phyloP scores from a whole-genome alignment of 768 basidiomycete genomes.

The Tricholoma saponaceum region DNA sequence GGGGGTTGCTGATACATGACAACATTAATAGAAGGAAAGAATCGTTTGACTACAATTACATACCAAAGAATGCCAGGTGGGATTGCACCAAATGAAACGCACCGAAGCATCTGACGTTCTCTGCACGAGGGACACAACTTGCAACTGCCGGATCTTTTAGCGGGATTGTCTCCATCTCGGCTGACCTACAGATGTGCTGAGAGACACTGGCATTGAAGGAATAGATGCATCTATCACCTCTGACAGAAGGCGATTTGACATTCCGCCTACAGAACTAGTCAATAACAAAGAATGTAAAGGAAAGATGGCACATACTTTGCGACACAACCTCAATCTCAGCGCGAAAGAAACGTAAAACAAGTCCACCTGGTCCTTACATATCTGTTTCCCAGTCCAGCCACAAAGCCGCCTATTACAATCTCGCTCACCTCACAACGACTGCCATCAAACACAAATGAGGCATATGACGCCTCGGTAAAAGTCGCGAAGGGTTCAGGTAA shows the following conservation, averaged over 20 bases:
- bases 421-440: slow-evolving; percentile 51
- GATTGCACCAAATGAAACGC: background rate
- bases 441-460: slow-evolving; percentile 58
- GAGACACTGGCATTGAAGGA: background rate
- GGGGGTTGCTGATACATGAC: background rate
- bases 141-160: background rate
- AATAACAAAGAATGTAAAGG: background rate
- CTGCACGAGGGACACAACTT: slow-evolving; percentile 5
- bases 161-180: background rate
- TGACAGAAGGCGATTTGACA: background rate
- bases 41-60: background rate
- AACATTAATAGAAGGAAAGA: background rate
- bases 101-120: slow-evolving; percentile 6
- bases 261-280: background rate
- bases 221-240: background rate
- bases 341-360: slow-evolving; percentile 45
- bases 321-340: slow-evolving; percentile 43
- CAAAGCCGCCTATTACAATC: background rate
- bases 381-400: slow-evolving; percentile 18
- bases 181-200: background rate
- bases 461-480: slow-evolving; percentile 56
- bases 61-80: background rate
- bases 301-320: slow-evolving; percentile 16
- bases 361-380: slow-evolving; percentile 34
- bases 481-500: slow-evolving; percentile 22